These are phyloP conservation scores for Sicyos baderoa DNA, from an alignment of 306 rosid species.

Conservation along the genomic window DNA sequence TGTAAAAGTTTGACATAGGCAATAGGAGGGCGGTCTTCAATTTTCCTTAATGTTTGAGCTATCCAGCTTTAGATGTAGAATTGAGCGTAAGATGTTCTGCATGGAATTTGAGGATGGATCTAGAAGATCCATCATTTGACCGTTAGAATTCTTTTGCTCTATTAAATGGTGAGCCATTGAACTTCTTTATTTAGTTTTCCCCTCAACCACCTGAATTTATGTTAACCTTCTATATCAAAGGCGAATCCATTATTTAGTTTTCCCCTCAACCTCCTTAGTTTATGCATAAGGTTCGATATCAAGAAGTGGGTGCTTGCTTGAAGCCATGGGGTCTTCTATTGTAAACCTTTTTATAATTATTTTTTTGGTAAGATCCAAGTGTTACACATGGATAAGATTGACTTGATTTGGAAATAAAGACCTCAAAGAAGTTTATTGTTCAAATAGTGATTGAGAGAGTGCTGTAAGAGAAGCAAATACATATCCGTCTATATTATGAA, in stretches of 20 bases:
- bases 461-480: not conserved
- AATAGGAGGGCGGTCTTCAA: not conserved
- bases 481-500: not conserved
- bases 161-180: not conserved
- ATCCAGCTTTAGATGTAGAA: not conserved
- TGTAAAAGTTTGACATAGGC: not conserved
- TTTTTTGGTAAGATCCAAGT: not conserved
- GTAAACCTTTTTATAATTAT: not conserved
- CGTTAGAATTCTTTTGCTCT: not conserved
- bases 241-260: conserved; percentile 5
- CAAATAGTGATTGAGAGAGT: not conserved
- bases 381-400: not conserved
- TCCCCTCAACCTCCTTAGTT: not conserved
- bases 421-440: not conserved
- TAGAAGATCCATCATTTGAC: not conserved
- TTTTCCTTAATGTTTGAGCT: not conserved
- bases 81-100: not conserved
- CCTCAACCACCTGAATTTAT: not conserved
- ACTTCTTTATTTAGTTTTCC: conserved; percentile 9
- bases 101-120: not conserved
- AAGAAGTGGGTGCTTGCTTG: too few species aligned
- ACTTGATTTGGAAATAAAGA: not conserved
- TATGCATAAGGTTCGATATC: not conserved
- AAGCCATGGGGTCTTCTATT: not conserved
- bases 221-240: not conserved